These are phyloP conservation scores for Pseudotsuga menziesii DNA, from an alignment of 75 land plant species.

Conservation along the genomic window DNA sequence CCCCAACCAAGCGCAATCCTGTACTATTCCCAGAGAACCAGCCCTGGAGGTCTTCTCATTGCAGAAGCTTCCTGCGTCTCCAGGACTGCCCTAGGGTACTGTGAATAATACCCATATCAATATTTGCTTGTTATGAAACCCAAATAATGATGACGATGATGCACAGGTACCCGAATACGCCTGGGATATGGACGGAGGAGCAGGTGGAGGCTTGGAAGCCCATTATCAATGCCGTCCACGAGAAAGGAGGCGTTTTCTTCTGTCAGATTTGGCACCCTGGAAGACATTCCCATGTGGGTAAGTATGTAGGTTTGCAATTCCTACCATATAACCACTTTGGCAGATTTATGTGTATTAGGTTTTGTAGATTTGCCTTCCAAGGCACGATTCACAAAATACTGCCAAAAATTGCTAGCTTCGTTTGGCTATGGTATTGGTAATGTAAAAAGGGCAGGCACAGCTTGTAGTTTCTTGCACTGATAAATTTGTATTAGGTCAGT, in stretches of 20 bases:
- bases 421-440: no score
- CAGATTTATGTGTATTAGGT: no score
- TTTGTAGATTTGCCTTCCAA: no score
- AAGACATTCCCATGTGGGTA: slow-evolving; percentile 37
- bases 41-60: slow-evolving; percentile 27
- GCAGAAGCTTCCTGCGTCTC: slow-evolving; percentile 22
- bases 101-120: background rate
- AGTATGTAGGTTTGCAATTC: no score
- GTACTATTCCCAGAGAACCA: slow-evolving; percentile 26
- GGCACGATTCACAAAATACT: no score
- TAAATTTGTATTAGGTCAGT: no score
- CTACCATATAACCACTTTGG: no score
- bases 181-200: slow-evolving; percentile 36
- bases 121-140: no score
- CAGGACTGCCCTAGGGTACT: slow-evolving; percentile 20
- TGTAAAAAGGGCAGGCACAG: no score
- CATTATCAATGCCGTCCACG: slow-evolving; percentile 48
- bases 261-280: slow-evolving; percentile 53
- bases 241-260: slow-evolving; percentile 45
- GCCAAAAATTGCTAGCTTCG: no score
- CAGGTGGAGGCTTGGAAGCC: slow-evolving; percentile 59
- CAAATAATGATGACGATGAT: no score
- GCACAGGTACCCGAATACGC: slow-evolving; percentile 19
- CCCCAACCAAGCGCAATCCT: slow-evolving; percentile 19
- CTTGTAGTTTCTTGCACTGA: no score